phyloP scores from a whole-genome alignment of 2,329 filamentous ascomycete genomes.

The Penicillium glabrum region DNA sequence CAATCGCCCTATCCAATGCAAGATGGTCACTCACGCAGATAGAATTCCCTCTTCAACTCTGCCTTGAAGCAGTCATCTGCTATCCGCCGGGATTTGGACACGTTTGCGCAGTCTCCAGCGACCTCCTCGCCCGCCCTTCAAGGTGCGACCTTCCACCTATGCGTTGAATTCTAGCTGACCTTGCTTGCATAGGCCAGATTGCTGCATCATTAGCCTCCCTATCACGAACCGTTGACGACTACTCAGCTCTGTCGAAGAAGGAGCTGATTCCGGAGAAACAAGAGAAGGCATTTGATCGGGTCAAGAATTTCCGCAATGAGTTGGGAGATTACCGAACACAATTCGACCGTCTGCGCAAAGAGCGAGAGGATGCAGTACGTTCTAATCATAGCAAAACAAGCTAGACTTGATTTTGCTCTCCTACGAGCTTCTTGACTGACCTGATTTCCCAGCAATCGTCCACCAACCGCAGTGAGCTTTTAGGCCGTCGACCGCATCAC shows the following conservation, averaged over 20 bases:
- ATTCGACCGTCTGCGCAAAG: constrained; percentile 74
- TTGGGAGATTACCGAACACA: constrained; percentile 75
- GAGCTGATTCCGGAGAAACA: constrained; percentile 91
- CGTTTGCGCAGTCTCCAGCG: constrained; percentile 60
- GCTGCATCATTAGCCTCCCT: constrained; percentile 80
- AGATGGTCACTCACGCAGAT: constrained; percentile 5
- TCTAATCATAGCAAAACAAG: background rate
- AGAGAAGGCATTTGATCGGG: constrained; percentile 81
- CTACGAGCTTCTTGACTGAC: background rate
- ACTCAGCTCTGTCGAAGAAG: constrained; percentile 78
- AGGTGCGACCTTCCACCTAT: constrained; percentile 35
- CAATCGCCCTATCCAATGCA: background rate
- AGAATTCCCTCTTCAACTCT: constrained; percentile 85
- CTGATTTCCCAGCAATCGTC: constrained; percentile 50
- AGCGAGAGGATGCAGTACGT: constrained; percentile 68
- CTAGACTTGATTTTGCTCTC: constrained; percentile 13
- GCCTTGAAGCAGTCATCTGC: constrained; percentile 81
- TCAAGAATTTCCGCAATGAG: constrained; percentile 82
- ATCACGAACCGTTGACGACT: constrained; percentile 88
- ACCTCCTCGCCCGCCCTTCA: constrained; percentile 64
- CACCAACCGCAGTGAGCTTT: constrained; percentile 75
- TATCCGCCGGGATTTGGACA: constrained; percentile 73
- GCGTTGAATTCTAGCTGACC: constrained; percentile 29
- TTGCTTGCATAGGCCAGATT: constrained; percentile 60
- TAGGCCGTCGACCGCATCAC: constrained; percentile 79